phyloP scores from a whole-genome alignment of 495 filamentous ascomycete species.

The Beverwykella pulmonaria region DNA sequence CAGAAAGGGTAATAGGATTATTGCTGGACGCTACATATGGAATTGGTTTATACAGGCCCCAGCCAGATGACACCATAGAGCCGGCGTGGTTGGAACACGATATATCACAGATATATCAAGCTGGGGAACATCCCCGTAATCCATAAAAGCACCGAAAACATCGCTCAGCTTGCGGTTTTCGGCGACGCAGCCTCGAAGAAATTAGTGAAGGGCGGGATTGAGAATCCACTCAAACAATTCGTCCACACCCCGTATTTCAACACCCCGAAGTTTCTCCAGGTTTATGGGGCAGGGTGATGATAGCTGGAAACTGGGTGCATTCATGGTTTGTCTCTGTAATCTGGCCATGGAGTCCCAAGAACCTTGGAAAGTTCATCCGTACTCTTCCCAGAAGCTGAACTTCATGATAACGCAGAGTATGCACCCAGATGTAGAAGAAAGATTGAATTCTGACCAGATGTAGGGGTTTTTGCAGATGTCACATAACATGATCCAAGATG shows the following conservation, averaged over 20 bases:
- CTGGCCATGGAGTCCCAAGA: neutral
- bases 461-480: neutral
- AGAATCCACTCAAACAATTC: neutral
- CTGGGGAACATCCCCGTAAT: constrained; percentile 12
- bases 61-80: neutral
- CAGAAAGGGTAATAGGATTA: neutral
- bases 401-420: neutral
- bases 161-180: constrained; percentile 12
- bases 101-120: constrained; percentile 13
- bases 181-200: neutral
- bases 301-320: constrained; percentile 3
- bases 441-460: neutral
- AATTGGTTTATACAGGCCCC: constrained; percentile 13
- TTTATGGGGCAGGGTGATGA: neutral
- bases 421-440: neutral
- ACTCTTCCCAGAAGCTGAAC: neutral
- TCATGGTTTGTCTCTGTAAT: constrained; percentile 10
- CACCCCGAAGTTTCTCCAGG: neutral
- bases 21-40: constrained; percentile 13
- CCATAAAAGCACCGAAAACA: neutral
- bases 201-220: neutral
- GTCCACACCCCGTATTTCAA: neutral
- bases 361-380: neutral
- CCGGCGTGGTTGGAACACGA: neutral
- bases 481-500: neutral